phyloP scores from a whole-genome alignment of 352 stramenopile genomes.

The Proteromonas lacertae region DNA sequence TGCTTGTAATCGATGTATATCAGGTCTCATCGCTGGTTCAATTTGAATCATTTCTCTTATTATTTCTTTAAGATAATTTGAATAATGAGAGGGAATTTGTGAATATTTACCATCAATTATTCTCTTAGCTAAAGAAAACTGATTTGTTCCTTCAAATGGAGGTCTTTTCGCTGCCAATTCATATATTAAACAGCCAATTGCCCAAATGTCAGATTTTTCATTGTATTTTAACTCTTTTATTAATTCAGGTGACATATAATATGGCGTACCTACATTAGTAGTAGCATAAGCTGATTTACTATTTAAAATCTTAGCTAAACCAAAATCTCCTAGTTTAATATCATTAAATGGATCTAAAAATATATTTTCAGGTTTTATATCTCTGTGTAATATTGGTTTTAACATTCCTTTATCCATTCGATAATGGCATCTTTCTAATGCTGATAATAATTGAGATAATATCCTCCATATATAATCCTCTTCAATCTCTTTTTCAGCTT shows the following conservation, averaged over 20 bases:
- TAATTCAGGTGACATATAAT: constrained; percentile 19
- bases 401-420: neutral
- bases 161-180: constrained; percentile 44
- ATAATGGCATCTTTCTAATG: constrained; percentile 2
- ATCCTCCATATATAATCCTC: constrained; percentile 1
- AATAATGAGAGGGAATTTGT: constrained; percentile 41
- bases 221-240: constrained; percentile 62
- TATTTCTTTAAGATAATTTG: neutral
- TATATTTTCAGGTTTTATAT: constrained; percentile 57
- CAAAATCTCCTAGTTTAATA: constrained; percentile 62
- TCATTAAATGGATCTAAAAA: constrained; percentile 47
- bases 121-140: constrained; percentile 52
- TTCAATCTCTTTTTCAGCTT: constrained; percentile 1
- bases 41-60: neutral
- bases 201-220: constrained; percentile 52
- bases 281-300: neutral
- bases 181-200: constrained; percentile 46
- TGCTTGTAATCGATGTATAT: too few species aligned
- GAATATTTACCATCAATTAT: constrained; percentile 58
- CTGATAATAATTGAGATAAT: neutral
- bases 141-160: constrained; percentile 55
- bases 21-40: too few species aligned
- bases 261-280: constrained; percentile 2
- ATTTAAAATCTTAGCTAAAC: constrained; percentile 25
- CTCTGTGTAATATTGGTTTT: constrained; percentile 5